Evolutionary conservation across 495 filamentous ascomycete genomes (phyloP).

Genomic region (Hypoxylon intermedium): DNA sequence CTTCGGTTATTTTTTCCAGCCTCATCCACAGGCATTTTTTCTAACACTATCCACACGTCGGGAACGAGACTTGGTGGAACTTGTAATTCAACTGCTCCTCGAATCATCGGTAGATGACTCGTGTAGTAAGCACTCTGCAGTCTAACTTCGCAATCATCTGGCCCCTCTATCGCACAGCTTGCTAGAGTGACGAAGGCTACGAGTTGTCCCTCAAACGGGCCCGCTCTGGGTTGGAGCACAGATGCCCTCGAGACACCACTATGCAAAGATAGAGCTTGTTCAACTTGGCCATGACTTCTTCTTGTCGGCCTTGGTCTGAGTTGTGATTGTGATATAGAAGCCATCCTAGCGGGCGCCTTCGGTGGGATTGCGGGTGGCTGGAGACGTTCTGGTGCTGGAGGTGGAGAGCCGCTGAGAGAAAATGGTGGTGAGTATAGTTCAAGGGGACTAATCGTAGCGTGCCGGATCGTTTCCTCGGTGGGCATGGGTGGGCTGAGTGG

Average conservation of each 20-base stretch:
- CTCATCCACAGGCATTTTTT: constrained; percentile 52
- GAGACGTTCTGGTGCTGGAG: background rate
- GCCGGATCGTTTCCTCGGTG: background rate
- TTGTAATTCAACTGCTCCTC: constrained; percentile 37
- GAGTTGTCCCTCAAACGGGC: constrained; percentile 53
- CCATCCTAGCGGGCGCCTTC: constrained; percentile 28
- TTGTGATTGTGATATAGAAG: constrained; percentile 8
- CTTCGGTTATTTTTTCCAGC: constrained; percentile 49
- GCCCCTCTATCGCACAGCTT: constrained; percentile 30
- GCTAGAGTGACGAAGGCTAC: constrained; percentile 52
- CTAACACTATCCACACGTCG: constrained; percentile 52
- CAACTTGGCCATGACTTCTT: constrained; percentile 30
- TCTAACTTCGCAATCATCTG: constrained; percentile 42
- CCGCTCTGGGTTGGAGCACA: constrained; percentile 54
- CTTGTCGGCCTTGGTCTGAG: constrained; percentile 31
- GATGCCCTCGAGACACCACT: constrained; percentile 45
- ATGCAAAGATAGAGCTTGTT: constrained; percentile 28
- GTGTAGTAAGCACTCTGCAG: constrained; percentile 50
- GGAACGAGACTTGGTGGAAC: constrained; percentile 44
- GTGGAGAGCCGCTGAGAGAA: background rate
- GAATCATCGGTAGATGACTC: constrained; percentile 46
- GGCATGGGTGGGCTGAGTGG: constrained; percentile 16
- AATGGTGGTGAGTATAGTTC: constrained; percentile 14
- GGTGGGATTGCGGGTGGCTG: constrained; percentile 30
- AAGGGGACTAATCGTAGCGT: constrained; percentile 17